Evolutionary conservation across 1,139 yeast genomes (phyloP), one percentile per base, ranked within the genome.

Genomic region (Hansenula lynferdii): DNA sequence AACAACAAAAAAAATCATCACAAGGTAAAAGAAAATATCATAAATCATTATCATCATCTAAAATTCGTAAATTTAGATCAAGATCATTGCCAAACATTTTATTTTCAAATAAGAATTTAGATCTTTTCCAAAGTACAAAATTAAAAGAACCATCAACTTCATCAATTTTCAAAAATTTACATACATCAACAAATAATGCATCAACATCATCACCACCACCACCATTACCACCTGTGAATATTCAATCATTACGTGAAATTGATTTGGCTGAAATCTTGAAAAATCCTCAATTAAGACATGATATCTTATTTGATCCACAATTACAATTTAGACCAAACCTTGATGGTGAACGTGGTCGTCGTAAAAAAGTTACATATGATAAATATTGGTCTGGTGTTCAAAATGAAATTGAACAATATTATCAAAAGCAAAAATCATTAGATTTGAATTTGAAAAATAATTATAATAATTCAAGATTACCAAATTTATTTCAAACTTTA

Each of bases 261-360:
- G 97, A 90, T 56, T 65, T 90, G 39, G 86, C 85, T 46, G 96
- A 89, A 57, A 89, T 92, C 40, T 71, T 90, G 53, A 85, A 85
- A 57, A 90, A 90, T 61, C 96, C 96, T 8, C 96, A 87, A 61
- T 69, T 90, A 42, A 76, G 97, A 47, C 97, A 90, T 59, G 97
- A 90, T 57, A 86, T 90, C 42, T 72, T 87, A 21, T 90, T 90
- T 58, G 97, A 90, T 63, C 95, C 97, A 15, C 87, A 85, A 57
- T 70, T 90, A 43, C 96, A 89, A 66, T 89, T 89, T 61, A 73
- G 96, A 51, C 96, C 97, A 30, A 85, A 90, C 58, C 67, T 87
- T 50, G 95, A 89, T 60, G 95, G 96, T 37, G 96, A 86, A 61
- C 69, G 96, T 40, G 96, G 96, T 28, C 71, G 79, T 50, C 72